Conservation (phyloP, 441 rosid species). For the Euphorbia schlechtendalii region DNA sequence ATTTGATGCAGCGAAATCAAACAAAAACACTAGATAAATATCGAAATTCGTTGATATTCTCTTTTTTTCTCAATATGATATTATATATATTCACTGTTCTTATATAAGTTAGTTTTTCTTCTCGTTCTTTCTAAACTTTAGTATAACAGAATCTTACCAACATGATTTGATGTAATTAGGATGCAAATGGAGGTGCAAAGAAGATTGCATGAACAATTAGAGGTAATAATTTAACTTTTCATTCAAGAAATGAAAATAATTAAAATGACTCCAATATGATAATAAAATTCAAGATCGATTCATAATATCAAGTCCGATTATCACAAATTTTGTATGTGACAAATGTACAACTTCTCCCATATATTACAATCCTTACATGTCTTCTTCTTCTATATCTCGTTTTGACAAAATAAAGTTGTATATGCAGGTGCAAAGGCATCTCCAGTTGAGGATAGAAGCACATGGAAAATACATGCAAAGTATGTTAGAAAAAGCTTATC, state of each 20-base stretch:
- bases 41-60: too few species aligned
- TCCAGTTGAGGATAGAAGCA: conserved; percentile 94
- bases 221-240: conserved; percentile 42
- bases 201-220: conserved; percentile 93
- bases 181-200: conserved; percentile 99
- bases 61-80: too few species aligned
- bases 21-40: too few species aligned
- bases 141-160: conserved; percentile 33
- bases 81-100: too few species aligned
- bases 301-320: background rate
- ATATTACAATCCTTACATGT: too few species aligned
- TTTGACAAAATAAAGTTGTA: background rate
- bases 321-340: too few species aligned
- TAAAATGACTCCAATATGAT: too few species aligned
- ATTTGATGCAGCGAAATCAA: too few species aligned
- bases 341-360: too few species aligned
- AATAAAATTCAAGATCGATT: background rate
- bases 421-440: conserved; percentile 81
- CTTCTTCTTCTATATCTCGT: background rate
- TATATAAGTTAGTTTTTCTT: too few species aligned
- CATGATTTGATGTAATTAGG: conserved; percentile 54
- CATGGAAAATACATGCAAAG: conserved; percentile 99
- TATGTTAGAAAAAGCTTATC: conserved; percentile 89
- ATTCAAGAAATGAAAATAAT: too few species aligned
- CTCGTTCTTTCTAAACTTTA: conserved; percentile 26